Conservation (phyloP, 2,329 filamentous ascomycete species). For the Tolypocladium cylindrosporum region DNA sequence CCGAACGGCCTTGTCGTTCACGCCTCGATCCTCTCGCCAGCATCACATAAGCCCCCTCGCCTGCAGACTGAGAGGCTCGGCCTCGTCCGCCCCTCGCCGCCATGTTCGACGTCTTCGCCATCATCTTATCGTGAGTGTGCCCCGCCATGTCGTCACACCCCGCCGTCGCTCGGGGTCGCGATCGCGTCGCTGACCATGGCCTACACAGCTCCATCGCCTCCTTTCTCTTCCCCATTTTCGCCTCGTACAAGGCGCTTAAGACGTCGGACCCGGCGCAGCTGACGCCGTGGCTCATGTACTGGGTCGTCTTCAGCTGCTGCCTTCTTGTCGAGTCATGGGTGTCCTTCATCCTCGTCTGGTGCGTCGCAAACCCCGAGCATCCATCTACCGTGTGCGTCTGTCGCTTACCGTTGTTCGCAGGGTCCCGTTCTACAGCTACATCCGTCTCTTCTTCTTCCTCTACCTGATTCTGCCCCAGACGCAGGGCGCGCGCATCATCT, state of each 20-base stretch:
- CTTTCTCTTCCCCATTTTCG: slow-evolving; percentile 90
- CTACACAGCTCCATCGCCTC: slow-evolving; percentile 67
- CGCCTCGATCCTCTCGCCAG: not conserved
- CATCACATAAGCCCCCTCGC: not conserved
- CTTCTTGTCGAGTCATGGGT: slow-evolving; percentile 80
- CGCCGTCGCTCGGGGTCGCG: not conserved
- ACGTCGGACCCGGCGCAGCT: slow-evolving; percentile 81
- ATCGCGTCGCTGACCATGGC: not conserved
- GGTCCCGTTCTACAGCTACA: slow-evolving; percentile 90
- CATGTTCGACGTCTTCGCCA: slow-evolving; percentile 73
- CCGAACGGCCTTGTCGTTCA: not conserved
- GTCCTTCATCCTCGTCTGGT: slow-evolving; percentile 78
- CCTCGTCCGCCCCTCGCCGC: slow-evolving; percentile 13
- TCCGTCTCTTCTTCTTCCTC: slow-evolving; percentile 76
- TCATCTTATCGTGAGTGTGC: slow-evolving; percentile 60
- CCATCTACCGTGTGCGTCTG: not conserved
- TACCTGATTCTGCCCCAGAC: slow-evolving; percentile 96
- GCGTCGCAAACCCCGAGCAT: slow-evolving; percentile 11
- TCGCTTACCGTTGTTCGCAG: slow-evolving; percentile 23
- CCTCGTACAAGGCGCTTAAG: slow-evolving; percentile 95
- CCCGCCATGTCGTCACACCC: slow-evolving; percentile 11
- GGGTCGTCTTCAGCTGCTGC: slow-evolving; percentile 79
- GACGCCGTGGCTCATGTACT: slow-evolving; percentile 99
- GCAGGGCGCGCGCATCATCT: slow-evolving; percentile 82
- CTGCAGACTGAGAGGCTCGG: slow-evolving; percentile 16